Percentiles rank a stretch among this genome's conserved stretches.
phyloP scores from a whole-genome alignment of 768 basidiomycete species.

The Phaeotremella fagi region DNA sequence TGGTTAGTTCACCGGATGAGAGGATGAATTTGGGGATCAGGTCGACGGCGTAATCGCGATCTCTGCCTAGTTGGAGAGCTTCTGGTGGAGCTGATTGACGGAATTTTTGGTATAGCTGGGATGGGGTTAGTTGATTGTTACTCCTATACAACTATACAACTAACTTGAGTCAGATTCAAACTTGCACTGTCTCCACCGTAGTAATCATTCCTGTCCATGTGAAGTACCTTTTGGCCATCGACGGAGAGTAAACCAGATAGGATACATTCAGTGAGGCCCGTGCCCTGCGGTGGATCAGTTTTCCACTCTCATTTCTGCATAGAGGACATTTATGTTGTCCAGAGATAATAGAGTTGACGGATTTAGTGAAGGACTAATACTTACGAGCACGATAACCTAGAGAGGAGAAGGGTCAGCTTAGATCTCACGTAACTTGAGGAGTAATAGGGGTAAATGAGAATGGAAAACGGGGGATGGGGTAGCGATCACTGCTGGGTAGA shows the following conservation, averaged over 20 bases:
- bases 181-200: slow-evolving; percentile 97
- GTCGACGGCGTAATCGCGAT: slow-evolving; percentile 96
- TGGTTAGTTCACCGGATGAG: slow-evolving; percentile 92
- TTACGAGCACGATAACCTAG: slow-evolving; percentile 46
- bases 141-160: slow-evolving; percentile 20
- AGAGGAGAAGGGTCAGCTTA: background rate
- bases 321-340: too few relatives aligned
- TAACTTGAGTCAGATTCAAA: slow-evolving; percentile 92
- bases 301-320: background rate
- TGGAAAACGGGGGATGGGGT: background rate
- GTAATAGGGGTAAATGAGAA: background rate
- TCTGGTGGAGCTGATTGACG: slow-evolving; percentile 68
- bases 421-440: background rate
- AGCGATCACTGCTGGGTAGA: background rate
- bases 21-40: slow-evolving; percentile 99
- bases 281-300: slow-evolving; percentile 75
- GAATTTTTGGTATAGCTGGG: slow-evolving; percentile 92
- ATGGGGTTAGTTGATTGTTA: background rate
- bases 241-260: slow-evolving; percentile 97
- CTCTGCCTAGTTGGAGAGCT: slow-evolving; percentile 72
- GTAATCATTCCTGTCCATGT: slow-evolving; percentile 82
- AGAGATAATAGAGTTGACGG: too few relatives aligned
- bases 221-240: slow-evolving; percentile 98
- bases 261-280: slow-evolving; percentile 97
- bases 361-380: background rate